Evolutionary conservation across 768 basidiomycete species (phyloP).

Genomic region (Pleurotus djamor): DNA sequence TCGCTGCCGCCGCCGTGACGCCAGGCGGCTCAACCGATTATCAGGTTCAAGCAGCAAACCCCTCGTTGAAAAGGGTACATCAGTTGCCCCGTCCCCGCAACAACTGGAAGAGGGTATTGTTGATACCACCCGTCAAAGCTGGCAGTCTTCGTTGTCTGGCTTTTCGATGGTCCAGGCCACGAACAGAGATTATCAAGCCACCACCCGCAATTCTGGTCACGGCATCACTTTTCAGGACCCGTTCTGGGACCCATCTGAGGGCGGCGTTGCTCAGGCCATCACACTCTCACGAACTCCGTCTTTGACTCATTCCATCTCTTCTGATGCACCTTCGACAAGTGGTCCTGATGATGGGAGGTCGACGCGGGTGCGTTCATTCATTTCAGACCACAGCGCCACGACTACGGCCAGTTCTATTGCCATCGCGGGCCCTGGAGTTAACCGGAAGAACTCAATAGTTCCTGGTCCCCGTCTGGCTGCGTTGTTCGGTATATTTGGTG

Average conservation of each 20-base stretch:
- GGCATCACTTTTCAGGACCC: background rate
- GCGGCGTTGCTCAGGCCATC: background rate
- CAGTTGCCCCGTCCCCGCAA: background rate
- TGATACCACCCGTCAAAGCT: background rate
- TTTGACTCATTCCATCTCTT: background rate
- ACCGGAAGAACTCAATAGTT: background rate
- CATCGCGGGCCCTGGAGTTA: background rate
- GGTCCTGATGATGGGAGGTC: background rate
- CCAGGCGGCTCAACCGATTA: background rate
- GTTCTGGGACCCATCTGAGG: conserved; percentile 6
- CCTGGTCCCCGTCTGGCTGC: background rate
- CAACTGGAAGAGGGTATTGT: background rate
- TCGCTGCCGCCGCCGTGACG: background rate
- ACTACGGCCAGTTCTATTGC: conserved; percentile 7
- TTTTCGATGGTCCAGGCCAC: background rate
- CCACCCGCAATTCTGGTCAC: background rate
- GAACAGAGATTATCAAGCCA: background rate
- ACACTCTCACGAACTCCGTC: background rate
- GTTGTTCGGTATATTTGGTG: background rate
- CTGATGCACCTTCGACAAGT: background rate
- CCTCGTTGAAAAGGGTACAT: background rate
- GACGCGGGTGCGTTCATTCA: background rate
- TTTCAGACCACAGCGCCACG: conserved; percentile 1
- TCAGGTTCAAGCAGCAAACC: background rate
- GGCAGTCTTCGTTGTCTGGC: background rate